Evolutionary conservation across 2,329 filamentous ascomycete genomes (phyloP).

Genomic region (Nemania serpens): DNA sequence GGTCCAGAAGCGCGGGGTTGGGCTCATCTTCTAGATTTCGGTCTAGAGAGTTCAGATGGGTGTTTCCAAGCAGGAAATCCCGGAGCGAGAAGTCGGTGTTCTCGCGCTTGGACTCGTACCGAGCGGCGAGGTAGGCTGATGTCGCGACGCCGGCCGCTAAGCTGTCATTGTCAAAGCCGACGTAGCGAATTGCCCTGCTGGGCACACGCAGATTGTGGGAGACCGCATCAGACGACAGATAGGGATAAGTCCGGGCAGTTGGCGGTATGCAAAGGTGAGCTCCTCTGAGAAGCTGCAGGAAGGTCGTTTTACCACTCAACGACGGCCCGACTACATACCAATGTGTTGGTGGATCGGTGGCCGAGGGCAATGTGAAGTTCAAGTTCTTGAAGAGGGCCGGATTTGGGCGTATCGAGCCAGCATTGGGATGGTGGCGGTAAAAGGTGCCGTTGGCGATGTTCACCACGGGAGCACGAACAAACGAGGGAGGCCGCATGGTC

Average conservation of each 20-base stretch:
- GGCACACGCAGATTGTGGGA: constrained; percentile 61
- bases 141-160: constrained; percentile 60
- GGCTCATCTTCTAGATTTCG: constrained; percentile 51
- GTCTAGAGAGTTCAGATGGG: constrained; percentile 75
- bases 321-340: constrained; percentile 88
- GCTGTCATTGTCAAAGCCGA: constrained; percentile 83
- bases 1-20: constrained; percentile 57
- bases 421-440: constrained; percentile 73
- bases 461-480: constrained; percentile 62
- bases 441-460: constrained; percentile 80
- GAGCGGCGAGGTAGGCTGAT: constrained; percentile 84
- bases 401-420: constrained; percentile 59
- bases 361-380: constrained; percentile 70
- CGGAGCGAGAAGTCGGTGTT: constrained; percentile 83
- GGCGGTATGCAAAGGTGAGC: constrained; percentile 77
- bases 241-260: constrained; percentile 76
- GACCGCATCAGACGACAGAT: constrained; percentile 68
- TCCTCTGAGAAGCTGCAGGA: constrained; percentile 79
- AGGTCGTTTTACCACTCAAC: constrained; percentile 77
- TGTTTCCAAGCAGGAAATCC: constrained; percentile 82
- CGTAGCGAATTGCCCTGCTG: constrained; percentile 77
- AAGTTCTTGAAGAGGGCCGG: constrained; percentile 74
- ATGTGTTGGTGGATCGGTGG: constrained; percentile 57
- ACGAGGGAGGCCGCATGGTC: constrained; percentile 45
- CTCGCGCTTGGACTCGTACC: constrained; percentile 88